Conservation (phyloP, 108 stramenopile species). For the Fistulifera solaris region DNA sequence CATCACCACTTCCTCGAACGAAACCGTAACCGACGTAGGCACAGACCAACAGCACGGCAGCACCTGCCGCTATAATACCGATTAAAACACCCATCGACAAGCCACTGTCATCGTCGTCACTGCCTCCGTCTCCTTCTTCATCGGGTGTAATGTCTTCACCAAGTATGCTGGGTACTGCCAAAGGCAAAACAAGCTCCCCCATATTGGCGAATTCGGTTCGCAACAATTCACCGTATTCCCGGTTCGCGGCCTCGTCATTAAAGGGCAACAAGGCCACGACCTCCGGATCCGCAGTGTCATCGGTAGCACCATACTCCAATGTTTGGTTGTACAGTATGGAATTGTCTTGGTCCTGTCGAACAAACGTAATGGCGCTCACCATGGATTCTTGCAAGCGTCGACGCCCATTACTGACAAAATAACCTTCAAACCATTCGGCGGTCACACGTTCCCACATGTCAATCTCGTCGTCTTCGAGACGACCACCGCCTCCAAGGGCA, state of each 20-base stretch:
- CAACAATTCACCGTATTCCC: conserved; percentile 5
- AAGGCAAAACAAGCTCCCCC: neutral
- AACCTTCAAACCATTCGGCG: conserved; percentile 11
- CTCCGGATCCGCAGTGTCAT: neutral
- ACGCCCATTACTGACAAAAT: conserved; percentile 6
- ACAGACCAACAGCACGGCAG: conserved; percentile 25
- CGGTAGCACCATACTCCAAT: conserved; percentile 4
- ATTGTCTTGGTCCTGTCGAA: conserved; percentile 2
- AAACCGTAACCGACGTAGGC: conserved; percentile 12
- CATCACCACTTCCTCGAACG: neutral
- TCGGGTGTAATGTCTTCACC: neutral
- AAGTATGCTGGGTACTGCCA: neutral
- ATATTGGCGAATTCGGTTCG: neutral
- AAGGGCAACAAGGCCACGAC: conserved; percentile 3
- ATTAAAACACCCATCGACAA: conserved; percentile 23
- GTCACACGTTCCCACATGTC: conserved; percentile 17
- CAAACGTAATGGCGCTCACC: conserved; percentile 5
- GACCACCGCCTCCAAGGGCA: neutral
- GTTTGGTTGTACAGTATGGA: conserved; percentile 17
- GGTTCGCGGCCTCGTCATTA: neutral
- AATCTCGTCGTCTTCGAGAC: conserved; percentile 1
- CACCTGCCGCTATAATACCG: conserved; percentile 54
- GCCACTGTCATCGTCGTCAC: conserved; percentile 6
- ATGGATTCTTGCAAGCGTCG: neutral
- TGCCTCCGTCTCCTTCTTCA: conserved; percentile 3